Base-by-base conservation (phyloP, 305 asterid genomes). In the Fraxinus sp. region DNA sequence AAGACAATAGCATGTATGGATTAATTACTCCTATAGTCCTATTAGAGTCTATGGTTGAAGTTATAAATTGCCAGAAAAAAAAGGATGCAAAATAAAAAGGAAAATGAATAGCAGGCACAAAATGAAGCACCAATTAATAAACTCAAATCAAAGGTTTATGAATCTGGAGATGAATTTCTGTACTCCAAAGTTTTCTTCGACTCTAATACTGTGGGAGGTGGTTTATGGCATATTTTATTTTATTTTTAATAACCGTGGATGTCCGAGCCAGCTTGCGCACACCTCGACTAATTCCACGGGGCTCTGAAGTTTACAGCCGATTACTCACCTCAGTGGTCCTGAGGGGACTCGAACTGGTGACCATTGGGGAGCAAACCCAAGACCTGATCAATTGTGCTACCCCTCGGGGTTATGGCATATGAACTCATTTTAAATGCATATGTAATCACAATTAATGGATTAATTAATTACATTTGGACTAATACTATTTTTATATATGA, bases 401-500 rank as follows among this genome's bases (percentile, higher is more conserved):
- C n/a, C n/a, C n/a, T n/a, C n/a, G n/a, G n/a, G n/a, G n/a, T 74
- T 81, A 30, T 62, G 46, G 57, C 77, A 35, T 76, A 66, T 76
- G 52, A 74, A 55, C 24, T 26, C 59, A 62, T 59, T 62, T 37
- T 5, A 74, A 20, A 28, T 76, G 75, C 57, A 13, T n/a, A 49
- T 52, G n/a, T 39, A 24, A 30, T 18, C 55, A 16, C 59, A 68
- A 22, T 44, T 66, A 68, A 57, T 66, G 68, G 24, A 16, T 52
- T 52, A 52, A 52, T 52, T 52, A 52, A 16, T 52, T 52, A 52
- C 64, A 52, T 52, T 46, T 46, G 57, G 18, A 46, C 57, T 52
- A n/a, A n/a, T 52, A 52, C 5, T 52, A 52, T 52, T 52, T 52
- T 52, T 52, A n/a, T n/a, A 55, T 55, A 55, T 7, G 64, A 55